A percentile compares a stretch with the other conserved stretches of the same genome.
Evolutionary conservation across 192 early-diverging fungal species (phyloP).

Genomic region (Piromyces sp.): DNA sequence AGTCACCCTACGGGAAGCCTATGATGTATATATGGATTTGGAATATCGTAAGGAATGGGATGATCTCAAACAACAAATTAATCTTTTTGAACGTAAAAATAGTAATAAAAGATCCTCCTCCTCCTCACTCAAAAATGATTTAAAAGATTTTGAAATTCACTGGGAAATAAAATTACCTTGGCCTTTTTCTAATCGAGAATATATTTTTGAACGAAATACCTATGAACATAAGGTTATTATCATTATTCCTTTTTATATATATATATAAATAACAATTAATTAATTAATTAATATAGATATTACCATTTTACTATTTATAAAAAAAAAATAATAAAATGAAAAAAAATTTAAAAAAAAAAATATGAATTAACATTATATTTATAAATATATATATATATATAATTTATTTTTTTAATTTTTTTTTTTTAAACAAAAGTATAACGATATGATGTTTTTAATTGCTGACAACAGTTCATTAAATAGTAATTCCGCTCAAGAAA

Average conservation of each 20-base stretch:
- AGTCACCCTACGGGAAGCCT: not conserved
- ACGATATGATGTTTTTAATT: not conserved
- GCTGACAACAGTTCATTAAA: not conserved
- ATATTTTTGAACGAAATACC: not conserved
- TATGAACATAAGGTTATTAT: not conserved
- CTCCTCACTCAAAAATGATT: not conserved
- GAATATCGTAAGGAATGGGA: slow-evolving; percentile 3
- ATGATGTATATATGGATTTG: slow-evolving; percentile 1
- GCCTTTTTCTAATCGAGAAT: not conserved
- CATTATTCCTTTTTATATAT: too few species aligned
- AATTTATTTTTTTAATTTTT: too few species aligned
- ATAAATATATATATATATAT: too few species aligned
- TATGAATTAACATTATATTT: too few species aligned
- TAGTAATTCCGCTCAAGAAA: not conserved
- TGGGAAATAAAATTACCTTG: slow-evolving; percentile 1
- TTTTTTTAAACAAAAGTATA: not conserved
- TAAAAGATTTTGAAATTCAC: not conserved
- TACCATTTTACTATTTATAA: too few species aligned
- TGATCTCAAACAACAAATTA: not conserved
- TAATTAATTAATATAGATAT: too few species aligned
- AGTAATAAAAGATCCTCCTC: not conserved
- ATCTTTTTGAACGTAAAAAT: not conserved
- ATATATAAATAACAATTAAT: not conserved
- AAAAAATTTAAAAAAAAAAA: too few species aligned
- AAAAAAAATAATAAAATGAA: too few species aligned